These are phyloP conservation scores for Stemphylium lycopersici DNA, from an alignment of 2,329 filamentous ascomycete genomes.

Conservation along the genomic window DNA sequence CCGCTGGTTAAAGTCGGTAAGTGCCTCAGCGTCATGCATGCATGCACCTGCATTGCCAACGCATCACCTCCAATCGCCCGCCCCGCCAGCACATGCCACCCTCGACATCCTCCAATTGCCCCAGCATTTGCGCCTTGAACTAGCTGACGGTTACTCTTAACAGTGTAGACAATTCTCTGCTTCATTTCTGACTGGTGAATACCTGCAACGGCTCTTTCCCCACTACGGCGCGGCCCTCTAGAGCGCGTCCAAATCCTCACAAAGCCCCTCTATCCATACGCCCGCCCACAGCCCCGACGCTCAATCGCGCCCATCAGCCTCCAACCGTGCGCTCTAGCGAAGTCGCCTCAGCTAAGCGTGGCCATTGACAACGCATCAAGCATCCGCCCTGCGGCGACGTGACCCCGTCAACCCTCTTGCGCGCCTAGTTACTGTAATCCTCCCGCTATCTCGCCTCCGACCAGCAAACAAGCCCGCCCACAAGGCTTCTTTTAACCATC, in stretches of 20 bases:
- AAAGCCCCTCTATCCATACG: constrained; percentile 19
- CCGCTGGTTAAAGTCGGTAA: constrained; percentile 48
- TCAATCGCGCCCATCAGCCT: constrained; percentile 39
- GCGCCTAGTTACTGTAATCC: constrained; percentile 38
- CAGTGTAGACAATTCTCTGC: constrained; percentile 39
- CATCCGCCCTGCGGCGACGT: constrained; percentile 47
- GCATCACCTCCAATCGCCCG: constrained; percentile 52
- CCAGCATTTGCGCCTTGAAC: constrained; percentile 35
- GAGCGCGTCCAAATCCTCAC: constrained; percentile 31
- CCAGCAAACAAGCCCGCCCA: constrained; percentile 42
- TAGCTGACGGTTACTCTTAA: constrained; percentile 45
- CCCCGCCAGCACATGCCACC: constrained; percentile 47
- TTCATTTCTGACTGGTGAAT: constrained; percentile 43
- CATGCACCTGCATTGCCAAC: constrained; percentile 53
- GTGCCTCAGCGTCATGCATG: constrained; percentile 46
- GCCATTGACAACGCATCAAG: constrained; percentile 54
- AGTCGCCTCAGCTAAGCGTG: constrained; percentile 47
- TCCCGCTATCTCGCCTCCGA: constrained; percentile 36
- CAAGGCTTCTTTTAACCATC: constrained; percentile 18
- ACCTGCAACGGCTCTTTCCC: constrained; percentile 41
- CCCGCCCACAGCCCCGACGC: constrained; percentile 42
- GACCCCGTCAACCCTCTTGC: constrained; percentile 38
- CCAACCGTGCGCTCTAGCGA: constrained; percentile 41
- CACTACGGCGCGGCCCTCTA: constrained; percentile 47
- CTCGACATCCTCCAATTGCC: constrained; percentile 48